Percentiles rank a stretch among this genome's conserved stretches.
phyloP scores from a whole-genome alignment of 306 rosid species.

The Chamaecrista fasciculata region DNA sequence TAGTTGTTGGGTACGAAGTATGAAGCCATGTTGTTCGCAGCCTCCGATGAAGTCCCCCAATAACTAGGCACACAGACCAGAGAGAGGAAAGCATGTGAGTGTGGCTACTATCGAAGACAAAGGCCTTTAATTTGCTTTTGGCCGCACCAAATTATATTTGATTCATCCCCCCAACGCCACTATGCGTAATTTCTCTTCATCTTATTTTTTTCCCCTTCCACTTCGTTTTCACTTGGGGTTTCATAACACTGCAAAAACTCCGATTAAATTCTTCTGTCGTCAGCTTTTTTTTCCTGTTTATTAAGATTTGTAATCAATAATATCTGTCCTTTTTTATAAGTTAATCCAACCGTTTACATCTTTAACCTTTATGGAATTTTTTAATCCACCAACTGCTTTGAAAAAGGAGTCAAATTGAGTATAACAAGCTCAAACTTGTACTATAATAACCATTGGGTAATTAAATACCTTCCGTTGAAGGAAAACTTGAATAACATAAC shows the following conservation, averaged over 20 bases:
- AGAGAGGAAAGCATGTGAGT: conserved; percentile 48
- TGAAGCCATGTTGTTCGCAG: conserved; percentile 43
- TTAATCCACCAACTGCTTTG: conserved; percentile 22
- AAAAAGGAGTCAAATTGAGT: conserved; percentile 30
- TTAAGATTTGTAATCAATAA: too few species aligned
- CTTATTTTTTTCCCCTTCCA: conserved; percentile 20
- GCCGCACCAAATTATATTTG: conserved; percentile 40
- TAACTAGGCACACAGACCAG: conserved; percentile 24
- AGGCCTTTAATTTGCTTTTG: conserved; percentile 48
- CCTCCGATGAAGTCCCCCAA: conserved; percentile 39
- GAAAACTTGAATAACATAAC: conserved; percentile 36
- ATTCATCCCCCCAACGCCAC: conserved; percentile 26
- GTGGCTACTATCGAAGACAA: conserved; percentile 40
- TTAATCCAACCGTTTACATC: too few species aligned
- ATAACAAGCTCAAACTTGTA: conserved; percentile 6
- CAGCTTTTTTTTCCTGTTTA: too few species aligned
- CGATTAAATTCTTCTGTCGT: too few species aligned
- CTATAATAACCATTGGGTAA: conserved; percentile 22
- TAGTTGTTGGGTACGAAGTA: conserved; percentile 31
- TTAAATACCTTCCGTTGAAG: conserved; percentile 42
- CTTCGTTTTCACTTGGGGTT: conserved; percentile 34
- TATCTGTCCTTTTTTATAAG: too few species aligned
- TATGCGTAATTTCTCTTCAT: conserved; percentile 43
- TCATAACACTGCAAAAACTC: too few species aligned
- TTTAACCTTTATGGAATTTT: background rate